Conservation (phyloP, 495 filamentous ascomycete genomes). For the Hypomontagnella monticulosa region DNA sequence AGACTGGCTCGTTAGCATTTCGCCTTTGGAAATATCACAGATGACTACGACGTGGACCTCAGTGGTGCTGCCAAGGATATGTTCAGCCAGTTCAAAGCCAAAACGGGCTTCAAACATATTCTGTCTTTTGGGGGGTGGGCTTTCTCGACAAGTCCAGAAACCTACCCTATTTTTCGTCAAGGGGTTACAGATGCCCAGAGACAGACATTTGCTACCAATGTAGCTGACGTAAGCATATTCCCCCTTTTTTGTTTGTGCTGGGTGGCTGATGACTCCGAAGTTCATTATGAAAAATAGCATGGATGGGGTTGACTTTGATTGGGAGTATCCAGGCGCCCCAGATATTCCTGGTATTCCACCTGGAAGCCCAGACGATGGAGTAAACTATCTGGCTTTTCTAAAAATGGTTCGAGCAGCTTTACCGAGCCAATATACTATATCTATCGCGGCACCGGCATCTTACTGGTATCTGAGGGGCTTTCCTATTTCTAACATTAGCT, state of each 20-base stretch:
- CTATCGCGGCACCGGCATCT: slow-evolving; percentile 40
- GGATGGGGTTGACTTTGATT: slow-evolving; percentile 51
- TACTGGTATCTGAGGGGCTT: slow-evolving; percentile 40
- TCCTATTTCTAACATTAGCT: slow-evolving; percentile 37
- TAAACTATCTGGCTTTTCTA: slow-evolving; percentile 41
- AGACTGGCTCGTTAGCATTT: too few species aligned
- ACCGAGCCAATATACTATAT: slow-evolving; percentile 38
- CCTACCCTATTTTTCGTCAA: slow-evolving; percentile 52
- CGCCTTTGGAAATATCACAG: too few species aligned
- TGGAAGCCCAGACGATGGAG: slow-evolving; percentile 25
- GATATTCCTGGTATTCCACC: slow-evolving; percentile 45
- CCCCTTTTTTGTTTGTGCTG: too few species aligned
- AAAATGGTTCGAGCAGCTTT: slow-evolving; percentile 16
- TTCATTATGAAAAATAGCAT: slow-evolving; percentile 43
- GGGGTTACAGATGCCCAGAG: slow-evolving; percentile 46
- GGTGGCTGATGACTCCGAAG: too few species aligned
- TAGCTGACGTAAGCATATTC: too few species aligned
- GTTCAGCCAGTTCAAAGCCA: too few species aligned
- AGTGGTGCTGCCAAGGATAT: too few species aligned
- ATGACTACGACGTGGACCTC: too few species aligned
- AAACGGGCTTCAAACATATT: too few species aligned
- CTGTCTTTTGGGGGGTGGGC: slow-evolving; percentile 62
- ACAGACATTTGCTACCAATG: too few species aligned
- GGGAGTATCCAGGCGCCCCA: slow-evolving; percentile 54
- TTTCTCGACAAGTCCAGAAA: slow-evolving; percentile 50